A percentile compares a stretch with the other conserved stretches of the same genome.
Evolutionary conservation across 768 basidiomycete species (phyloP).

Genomic region (Tylopilus sp.): DNA sequence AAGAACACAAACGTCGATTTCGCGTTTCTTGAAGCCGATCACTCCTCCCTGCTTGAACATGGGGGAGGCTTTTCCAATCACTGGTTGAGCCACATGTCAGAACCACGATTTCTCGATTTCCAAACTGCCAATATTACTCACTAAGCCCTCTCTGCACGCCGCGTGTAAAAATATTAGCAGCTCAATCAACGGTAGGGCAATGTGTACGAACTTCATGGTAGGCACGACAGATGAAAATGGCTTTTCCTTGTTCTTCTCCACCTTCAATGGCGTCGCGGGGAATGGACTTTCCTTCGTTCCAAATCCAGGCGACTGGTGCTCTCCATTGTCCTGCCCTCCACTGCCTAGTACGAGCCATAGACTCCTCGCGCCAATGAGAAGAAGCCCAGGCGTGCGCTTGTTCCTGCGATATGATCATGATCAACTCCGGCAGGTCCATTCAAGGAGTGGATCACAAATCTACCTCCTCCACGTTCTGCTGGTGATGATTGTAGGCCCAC

Average conservation of each 20-base stretch:
- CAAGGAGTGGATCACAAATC: not conserved
- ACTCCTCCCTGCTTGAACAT: conserved; percentile 59
- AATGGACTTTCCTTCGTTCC: conserved; percentile 55
- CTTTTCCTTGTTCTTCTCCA: conserved; percentile 49
- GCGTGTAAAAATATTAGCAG: conserved; percentile 7
- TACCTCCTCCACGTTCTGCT: conserved; percentile 57
- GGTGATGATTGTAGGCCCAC: conserved; percentile 51
- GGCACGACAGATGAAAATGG: conserved; percentile 56
- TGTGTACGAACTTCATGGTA: conserved; percentile 49
- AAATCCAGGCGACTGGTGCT: conserved; percentile 58
- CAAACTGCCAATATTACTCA: conserved; percentile 31
- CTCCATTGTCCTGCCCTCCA: conserved; percentile 43
- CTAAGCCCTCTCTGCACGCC: conserved; percentile 48
- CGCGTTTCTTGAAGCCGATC: conserved; percentile 58
- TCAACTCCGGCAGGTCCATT: not conserved
- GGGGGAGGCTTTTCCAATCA: conserved; percentile 62
- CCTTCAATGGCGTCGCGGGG: conserved; percentile 56
- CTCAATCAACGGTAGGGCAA: not conserved
- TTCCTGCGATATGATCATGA: conserved; percentile 34
- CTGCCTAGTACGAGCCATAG: conserved; percentile 48
- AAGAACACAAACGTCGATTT: conserved; percentile 48
- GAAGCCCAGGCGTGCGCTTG: conserved; percentile 48
- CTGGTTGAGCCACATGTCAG: conserved; percentile 32
- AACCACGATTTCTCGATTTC: too few species aligned
- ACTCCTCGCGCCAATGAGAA: conserved; percentile 54